Percentiles rank a stretch among this genome's conserved stretches.
phyloP scores from a whole-genome alignment of 306 rosid genomes.

The Abrus pulchellus region DNA sequence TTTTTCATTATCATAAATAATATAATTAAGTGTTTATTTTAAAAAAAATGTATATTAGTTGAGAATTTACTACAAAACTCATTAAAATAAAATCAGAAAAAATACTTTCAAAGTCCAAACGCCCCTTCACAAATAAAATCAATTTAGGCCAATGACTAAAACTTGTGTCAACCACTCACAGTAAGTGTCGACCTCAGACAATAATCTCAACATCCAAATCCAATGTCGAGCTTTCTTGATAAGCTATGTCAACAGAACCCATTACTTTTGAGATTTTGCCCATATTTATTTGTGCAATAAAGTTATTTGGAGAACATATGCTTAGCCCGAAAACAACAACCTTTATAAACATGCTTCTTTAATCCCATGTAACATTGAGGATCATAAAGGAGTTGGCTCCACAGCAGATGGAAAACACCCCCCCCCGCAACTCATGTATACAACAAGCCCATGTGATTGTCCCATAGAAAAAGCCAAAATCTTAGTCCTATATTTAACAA shows the following conservation, averaged over 20 bases:
- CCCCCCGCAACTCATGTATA: slow-evolving; percentile 38
- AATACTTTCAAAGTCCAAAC: background rate
- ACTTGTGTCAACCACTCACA: background rate
- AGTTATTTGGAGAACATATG: slow-evolving; percentile 53
- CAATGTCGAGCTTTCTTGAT: slow-evolving; percentile 41
- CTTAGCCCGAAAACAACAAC: slow-evolving; percentile 34
- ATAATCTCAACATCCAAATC: slow-evolving; percentile 39
- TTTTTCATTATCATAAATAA: background rate
- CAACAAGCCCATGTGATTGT: slow-evolving; percentile 63
- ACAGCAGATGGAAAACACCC: slow-evolving; percentile 54
- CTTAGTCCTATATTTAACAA: slow-evolving; percentile 42
- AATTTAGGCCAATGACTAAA: slow-evolving; percentile 30
- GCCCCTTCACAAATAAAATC: background rate
- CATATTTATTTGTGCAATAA: slow-evolving; percentile 38
- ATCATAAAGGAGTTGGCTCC: slow-evolving; percentile 53
- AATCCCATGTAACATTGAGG: slow-evolving; percentile 39
- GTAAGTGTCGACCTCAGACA: slow-evolving; percentile 39
- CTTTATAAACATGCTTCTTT: slow-evolving; percentile 46
- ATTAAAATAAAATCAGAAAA: background rate
- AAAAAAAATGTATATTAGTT: background rate
- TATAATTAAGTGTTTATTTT: background rate
- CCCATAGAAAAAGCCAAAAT: slow-evolving; percentile 56
- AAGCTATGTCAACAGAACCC: slow-evolving; percentile 46
- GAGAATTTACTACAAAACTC: no score
- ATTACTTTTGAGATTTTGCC: slow-evolving; percentile 46